Conservation (phyloP, 331 rosid genomes). For the Acacia pycnantha region DNA sequence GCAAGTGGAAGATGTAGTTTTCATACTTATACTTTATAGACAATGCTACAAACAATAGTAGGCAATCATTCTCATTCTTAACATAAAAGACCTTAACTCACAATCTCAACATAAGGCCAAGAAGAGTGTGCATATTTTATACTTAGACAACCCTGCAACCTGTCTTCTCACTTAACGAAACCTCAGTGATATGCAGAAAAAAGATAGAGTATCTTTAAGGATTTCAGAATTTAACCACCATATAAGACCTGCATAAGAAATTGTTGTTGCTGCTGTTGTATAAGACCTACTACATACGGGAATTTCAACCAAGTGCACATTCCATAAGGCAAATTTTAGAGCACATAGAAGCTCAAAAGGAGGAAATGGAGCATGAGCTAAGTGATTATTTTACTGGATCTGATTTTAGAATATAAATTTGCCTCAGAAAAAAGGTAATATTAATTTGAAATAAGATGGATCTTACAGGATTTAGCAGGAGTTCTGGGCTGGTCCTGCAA, state of each 20-base stretch:
- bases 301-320: background rate
- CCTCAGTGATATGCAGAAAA: background rate
- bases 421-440: background rate
- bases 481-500: conserved; percentile 93
- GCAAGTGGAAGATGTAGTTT: conserved; percentile 1
- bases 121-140: background rate
- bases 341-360: background rate
- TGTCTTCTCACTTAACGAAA: background rate
- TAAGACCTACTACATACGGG: background rate
- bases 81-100: background rate
- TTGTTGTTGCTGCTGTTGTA: too few relatives aligned
- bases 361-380: background rate
- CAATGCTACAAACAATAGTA: background rate
- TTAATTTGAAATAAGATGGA: conserved; percentile 21
- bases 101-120: background rate
- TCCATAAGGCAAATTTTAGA: background rate
- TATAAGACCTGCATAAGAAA: background rate
- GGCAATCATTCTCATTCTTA: background rate
- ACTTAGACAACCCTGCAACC: background rate
- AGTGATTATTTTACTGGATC: background rate
- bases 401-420: background rate
- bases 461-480: conserved; percentile 88
- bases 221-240: background rate
- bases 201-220: too few relatives aligned
- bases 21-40: background rate